Percentiles rank a stretch among this genome's conserved stretches.
Evolutionary conservation across 169 alveolate species (phyloP).

Genomic region (Cryptosporidium muris): DNA sequence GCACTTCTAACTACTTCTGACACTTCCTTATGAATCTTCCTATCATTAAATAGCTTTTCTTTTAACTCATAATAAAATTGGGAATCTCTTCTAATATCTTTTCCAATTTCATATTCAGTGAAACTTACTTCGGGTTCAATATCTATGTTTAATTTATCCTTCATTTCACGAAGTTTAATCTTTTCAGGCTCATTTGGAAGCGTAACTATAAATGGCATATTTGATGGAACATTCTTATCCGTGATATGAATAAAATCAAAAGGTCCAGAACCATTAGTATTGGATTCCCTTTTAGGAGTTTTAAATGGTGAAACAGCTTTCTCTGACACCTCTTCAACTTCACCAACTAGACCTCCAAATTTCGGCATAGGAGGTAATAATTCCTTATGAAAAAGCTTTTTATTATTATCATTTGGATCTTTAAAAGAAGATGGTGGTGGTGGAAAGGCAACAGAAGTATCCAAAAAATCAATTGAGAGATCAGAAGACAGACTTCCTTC

Average conservation of each 20-base stretch:
- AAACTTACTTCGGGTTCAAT: conserved; percentile 67
- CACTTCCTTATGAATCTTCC: conserved; percentile 45
- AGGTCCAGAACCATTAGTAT: conserved; percentile 28
- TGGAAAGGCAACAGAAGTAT: conserved; percentile 18
- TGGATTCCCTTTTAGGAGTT: conserved; percentile 6
- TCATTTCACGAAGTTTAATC: conserved; percentile 35
- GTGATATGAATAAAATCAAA: background rate
- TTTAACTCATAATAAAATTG: conserved; percentile 31
- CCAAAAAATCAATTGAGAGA: conserved; percentile 24
- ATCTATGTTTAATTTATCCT: conserved; percentile 1
- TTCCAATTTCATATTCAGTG: conserved; percentile 51
- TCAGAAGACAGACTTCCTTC: background rate
- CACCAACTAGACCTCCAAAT: conserved; percentile 23
- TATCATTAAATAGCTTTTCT: conserved; percentile 47
- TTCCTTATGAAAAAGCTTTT: background rate
- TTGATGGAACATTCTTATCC: background rate
- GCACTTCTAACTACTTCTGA: conserved; percentile 47
- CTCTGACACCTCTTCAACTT: conserved; percentile 58
- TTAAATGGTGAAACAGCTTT: conserved; percentile 63
- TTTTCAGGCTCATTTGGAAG: conserved; percentile 37
- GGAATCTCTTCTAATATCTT: conserved; percentile 38
- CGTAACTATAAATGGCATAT: conserved; percentile 10
- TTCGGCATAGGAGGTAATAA: conserved; percentile 4
- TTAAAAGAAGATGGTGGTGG: conserved; percentile 4
- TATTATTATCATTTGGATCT: conserved; percentile 2